Evolutionary conservation across 2,329 filamentous ascomycete genomes (phyloP), one percentile per base, ranked within the genome.

Genomic region (Fonsecaea erecta): DNA sequence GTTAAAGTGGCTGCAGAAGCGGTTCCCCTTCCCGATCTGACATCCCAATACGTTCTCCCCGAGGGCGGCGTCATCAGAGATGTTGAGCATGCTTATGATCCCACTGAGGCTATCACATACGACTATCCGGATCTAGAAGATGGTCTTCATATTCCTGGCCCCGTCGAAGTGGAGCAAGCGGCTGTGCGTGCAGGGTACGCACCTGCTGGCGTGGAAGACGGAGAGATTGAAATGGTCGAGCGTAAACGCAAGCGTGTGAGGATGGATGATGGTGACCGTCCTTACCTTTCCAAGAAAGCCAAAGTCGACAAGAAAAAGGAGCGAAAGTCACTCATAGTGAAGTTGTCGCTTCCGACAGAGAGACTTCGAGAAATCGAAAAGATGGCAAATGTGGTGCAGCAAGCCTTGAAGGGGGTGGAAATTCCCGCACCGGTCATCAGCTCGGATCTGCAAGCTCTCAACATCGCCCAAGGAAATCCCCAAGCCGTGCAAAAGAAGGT

Each of bases 51-150:
- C 61, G 60, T 66, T 14, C 68, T 75, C 9, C 74, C 74, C 9
- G 67, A 64, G 30, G 74, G 74, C 35, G 73, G 71, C 32, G 68
- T 73, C 52, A 71, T 73, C 40, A 70, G 71, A 61, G 72, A 74
- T 26, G 62, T 71, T 59, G 68, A 73, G 34, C 71, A 76, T 63
- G 72, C 71, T 8, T 75, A 76, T 56, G 72, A 75, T 56, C 69
- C 61, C 8, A 76, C 75, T 4, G 74, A 76, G 37, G 73, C 71
- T 7, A 77, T 77, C 26, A 75, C 73, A 16, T 77, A 75, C 48
- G 75, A 75, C 60, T 75, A 75, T 60, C 71, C 74, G 8, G 74
- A 75, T 56, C 69, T 70, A 11, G 69, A 71, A 26, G 26, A 60
- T 43, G 64, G 52, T 21, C 59, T 34, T 24, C 55, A 63, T 34